Conservation (phyloP, 129 eudicot species). For the Helianthus tuberosus region DNA sequence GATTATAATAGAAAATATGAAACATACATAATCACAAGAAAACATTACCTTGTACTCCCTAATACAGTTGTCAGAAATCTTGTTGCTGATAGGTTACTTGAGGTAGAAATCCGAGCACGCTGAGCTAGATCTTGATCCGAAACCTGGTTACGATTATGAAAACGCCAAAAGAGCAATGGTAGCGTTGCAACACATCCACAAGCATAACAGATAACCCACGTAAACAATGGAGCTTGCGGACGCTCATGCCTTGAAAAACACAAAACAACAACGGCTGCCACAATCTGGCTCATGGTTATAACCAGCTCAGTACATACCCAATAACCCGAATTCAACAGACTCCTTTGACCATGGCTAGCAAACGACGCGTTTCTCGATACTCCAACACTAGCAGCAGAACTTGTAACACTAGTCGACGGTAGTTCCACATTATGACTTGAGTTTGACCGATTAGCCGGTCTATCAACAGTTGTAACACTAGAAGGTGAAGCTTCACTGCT, state of each 20-base stretch:
- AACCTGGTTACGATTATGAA: conserved; percentile 50
- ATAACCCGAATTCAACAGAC: conserved; percentile 15
- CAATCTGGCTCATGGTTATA: conserved; percentile 11
- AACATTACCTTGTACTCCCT: conserved; percentile 50
- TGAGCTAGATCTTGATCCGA: conserved; percentile 61
- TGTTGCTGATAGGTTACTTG: background rate
- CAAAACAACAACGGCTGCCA: conserved; percentile 17
- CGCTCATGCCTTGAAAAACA: conserved; percentile 11
- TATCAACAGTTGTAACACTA: conserved; percentile 38
- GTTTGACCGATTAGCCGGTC: conserved; percentile 37
- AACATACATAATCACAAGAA: conserved; percentile 11
- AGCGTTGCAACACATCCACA: conserved; percentile 17
- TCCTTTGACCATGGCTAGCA: conserved; percentile 11
- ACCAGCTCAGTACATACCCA: conserved; percentile 14
- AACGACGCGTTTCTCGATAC: conserved; percentile 52
- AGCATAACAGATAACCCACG: conserved; percentile 13
- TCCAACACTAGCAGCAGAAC: conserved; percentile 11
- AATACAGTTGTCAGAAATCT: conserved; percentile 23
- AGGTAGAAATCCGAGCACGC: conserved; percentile 26
- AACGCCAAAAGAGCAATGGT: conserved; percentile 11
- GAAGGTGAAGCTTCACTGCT: conserved; percentile 57
- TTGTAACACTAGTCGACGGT: conserved; percentile 43
- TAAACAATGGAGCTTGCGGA: conserved; percentile 10
- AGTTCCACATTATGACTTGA: conserved; percentile 39
- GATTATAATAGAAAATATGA: conserved; percentile 8